Conservation (phyloP, 495 filamentous ascomycete genomes). For the Xylaria castorea region DNA sequence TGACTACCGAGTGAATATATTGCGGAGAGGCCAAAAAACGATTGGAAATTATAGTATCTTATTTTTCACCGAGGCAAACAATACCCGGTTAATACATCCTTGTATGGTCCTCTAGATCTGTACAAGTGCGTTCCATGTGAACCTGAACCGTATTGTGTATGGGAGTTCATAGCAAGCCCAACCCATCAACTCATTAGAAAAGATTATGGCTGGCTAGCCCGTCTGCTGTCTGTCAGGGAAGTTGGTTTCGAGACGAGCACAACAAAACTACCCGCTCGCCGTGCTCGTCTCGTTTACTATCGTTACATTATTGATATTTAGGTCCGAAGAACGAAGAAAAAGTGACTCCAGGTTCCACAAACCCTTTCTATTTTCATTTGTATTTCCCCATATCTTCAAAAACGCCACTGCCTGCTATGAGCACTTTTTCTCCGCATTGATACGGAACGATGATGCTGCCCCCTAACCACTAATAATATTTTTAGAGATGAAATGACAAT, state of each 20-base stretch:
- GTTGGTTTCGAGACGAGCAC: background rate
- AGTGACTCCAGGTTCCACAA: slow-evolving; percentile 6
- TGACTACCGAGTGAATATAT: background rate
- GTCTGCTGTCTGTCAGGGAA: background rate
- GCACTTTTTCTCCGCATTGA: slow-evolving; percentile 10
- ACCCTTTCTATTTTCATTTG: slow-evolving; percentile 26
- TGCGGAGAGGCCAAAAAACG: background rate
- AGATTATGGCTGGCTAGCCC: slow-evolving; percentile 17
- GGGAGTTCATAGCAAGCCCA: background rate
- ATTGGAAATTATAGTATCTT: slow-evolving; percentile 19
- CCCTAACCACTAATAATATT: slow-evolving; percentile 8
- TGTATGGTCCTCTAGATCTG: slow-evolving; percentile 1
- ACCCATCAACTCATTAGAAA: slow-evolving; percentile 19
- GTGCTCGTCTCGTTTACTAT: slow-evolving; percentile 21
- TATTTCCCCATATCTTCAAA: slow-evolving; percentile 15
- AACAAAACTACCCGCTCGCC: background rate
- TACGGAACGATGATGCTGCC: slow-evolving; percentile 18
- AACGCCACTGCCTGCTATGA: slow-evolving; percentile 26
- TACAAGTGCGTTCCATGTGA: background rate
- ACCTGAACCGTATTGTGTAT: background rate
- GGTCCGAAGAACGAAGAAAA: background rate
- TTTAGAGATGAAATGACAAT: slow-evolving; percentile 1
- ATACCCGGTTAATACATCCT: background rate
- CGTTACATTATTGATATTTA: slow-evolving; percentile 20
- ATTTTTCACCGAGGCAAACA: slow-evolving; percentile 6